Evolutionary conservation across 1,284 basidiomycete species (phyloP).

Genomic region (Austroboletus niveus): DNA sequence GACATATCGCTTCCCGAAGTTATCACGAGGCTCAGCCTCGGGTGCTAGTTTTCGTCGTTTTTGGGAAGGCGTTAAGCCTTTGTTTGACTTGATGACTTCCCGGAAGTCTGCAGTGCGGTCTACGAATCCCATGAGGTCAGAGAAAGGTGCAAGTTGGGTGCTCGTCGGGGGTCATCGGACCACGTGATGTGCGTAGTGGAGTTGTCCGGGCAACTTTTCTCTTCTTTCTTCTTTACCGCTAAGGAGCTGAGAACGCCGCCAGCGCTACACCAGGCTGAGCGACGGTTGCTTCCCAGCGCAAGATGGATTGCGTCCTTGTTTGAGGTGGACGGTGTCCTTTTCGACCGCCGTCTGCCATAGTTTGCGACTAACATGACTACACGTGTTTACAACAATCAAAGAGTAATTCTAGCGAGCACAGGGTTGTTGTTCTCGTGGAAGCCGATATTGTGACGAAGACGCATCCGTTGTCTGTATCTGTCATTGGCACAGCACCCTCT

Average conservation of each 20-base stretch:
- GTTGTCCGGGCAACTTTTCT: background rate
- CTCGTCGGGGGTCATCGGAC: background rate
- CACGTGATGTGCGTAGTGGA: slow-evolving; percentile 23
- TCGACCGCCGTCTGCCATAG: slow-evolving; percentile 66
- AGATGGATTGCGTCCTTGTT: slow-evolving; percentile 59
- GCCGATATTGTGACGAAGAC: slow-evolving; percentile 32
- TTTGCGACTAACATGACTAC: slow-evolving; percentile 55
- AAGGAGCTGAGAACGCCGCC: slow-evolving; percentile 12
- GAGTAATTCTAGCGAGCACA: slow-evolving; percentile 20
- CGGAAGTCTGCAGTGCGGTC: slow-evolving; percentile 65
- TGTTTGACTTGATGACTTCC: slow-evolving; percentile 47
- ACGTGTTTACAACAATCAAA: slow-evolving; percentile 9
- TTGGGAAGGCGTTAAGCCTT: slow-evolving; percentile 39
- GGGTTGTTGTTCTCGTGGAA: slow-evolving; percentile 15
- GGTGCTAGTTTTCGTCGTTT: slow-evolving; percentile 51
- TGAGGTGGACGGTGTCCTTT: slow-evolving; percentile 60
- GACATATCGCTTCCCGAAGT: slow-evolving; percentile 64
- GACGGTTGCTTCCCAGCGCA: slow-evolving; percentile 22
- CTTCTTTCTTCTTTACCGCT: slow-evolving; percentile 4
- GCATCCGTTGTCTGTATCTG: slow-evolving; percentile 49
- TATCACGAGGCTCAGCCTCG: slow-evolving; percentile 36
- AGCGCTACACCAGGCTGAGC: background rate
- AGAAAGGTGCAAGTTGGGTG: background rate
- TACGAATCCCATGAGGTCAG: slow-evolving; percentile 44
- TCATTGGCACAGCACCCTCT: slow-evolving; percentile 54